phyloP scores from a whole-genome alignment of 2,329 filamentous ascomycete species.

The Sphaerulina populicola region DNA sequence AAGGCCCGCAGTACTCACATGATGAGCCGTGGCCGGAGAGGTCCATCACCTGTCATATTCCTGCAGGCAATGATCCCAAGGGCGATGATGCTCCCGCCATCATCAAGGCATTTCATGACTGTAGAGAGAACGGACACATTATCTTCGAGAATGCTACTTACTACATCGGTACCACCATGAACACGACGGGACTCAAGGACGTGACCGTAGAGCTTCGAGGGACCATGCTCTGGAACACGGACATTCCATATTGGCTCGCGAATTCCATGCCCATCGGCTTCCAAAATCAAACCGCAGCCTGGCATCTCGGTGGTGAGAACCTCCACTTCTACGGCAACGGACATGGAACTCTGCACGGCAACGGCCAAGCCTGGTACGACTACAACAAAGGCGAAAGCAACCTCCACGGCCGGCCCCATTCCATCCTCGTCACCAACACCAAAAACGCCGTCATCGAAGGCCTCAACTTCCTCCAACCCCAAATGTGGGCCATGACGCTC shows the following conservation, averaged over 20 bases:
- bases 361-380: slow-evolving; percentile 54
- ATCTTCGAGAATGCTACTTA: slow-evolving; percentile 45
- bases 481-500: slow-evolving; percentile 47
- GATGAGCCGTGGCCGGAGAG: slow-evolving; percentile 21
- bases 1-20: slow-evolving; percentile 21
- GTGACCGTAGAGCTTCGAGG: slow-evolving; percentile 44
- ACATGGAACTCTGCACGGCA: slow-evolving; percentile 50
- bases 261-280: slow-evolving; percentile 47
- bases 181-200: slow-evolving; percentile 40
- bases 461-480: slow-evolving; percentile 48
- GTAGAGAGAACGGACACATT: slow-evolving; percentile 44
- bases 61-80: slow-evolving; percentile 15
- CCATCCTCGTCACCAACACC: slow-evolving; percentile 45
- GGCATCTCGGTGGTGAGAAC: slow-evolving; percentile 48
- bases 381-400: slow-evolving; percentile 18
- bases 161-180: slow-evolving; percentile 22
- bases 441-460: slow-evolving; percentile 44
- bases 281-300: slow-evolving; percentile 50
- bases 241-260: slow-evolving; percentile 46
- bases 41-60: slow-evolving; percentile 20
- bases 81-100: slow-evolving; percentile 48
- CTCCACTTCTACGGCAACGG: slow-evolving; percentile 46
- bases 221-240: slow-evolving; percentile 38
- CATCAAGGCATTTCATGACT: slow-evolving; percentile 44
- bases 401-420: slow-evolving; percentile 41